phyloP scores from a whole-genome alignment of 2,329 filamentous ascomycete species.

The Fusarium multiceps region DNA sequence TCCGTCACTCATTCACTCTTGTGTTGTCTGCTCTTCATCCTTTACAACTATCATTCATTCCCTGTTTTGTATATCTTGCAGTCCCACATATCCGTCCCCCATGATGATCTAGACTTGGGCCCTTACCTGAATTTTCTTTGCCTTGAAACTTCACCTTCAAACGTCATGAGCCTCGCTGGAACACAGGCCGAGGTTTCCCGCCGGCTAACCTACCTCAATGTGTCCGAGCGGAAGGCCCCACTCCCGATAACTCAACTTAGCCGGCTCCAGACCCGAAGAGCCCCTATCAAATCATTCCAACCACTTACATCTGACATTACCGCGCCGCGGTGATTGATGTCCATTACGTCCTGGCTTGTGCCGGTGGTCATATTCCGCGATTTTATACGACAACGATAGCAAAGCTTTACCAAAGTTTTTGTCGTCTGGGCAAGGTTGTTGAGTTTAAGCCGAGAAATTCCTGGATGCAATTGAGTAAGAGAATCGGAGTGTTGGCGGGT shows the following conservation, averaged over 20 bases:
- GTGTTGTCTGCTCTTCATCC: background rate
- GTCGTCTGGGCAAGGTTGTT: constrained; percentile 3
- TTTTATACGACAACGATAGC: constrained; percentile 28
- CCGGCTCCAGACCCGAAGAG: constrained; percentile 37
- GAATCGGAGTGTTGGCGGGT: constrained; percentile 2
- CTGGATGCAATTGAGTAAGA: constrained; percentile 19
- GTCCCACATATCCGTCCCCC: constrained; percentile 10
- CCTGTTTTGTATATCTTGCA: constrained; percentile 1
- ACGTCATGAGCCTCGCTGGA: constrained; percentile 35
- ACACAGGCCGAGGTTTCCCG: constrained; percentile 42
- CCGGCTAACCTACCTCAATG: constrained; percentile 29
- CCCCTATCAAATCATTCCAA: constrained; percentile 26
- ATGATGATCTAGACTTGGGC: background rate
- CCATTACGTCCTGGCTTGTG: constrained; percentile 32
- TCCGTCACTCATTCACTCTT: background rate
- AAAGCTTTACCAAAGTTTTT: constrained; percentile 20
- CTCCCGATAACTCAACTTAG: constrained; percentile 35
- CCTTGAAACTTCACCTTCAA: constrained; percentile 16
- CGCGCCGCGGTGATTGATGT: constrained; percentile 44
- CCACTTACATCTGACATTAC: constrained; percentile 3
- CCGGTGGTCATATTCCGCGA: constrained; percentile 38
- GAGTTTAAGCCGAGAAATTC: constrained; percentile 26
- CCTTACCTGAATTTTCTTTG: background rate
- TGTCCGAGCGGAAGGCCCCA: constrained; percentile 18
- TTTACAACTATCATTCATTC: background rate